Conservation (phyloP, 2,329 filamentous ascomycete species). For the Didymella segeticola region DNA sequence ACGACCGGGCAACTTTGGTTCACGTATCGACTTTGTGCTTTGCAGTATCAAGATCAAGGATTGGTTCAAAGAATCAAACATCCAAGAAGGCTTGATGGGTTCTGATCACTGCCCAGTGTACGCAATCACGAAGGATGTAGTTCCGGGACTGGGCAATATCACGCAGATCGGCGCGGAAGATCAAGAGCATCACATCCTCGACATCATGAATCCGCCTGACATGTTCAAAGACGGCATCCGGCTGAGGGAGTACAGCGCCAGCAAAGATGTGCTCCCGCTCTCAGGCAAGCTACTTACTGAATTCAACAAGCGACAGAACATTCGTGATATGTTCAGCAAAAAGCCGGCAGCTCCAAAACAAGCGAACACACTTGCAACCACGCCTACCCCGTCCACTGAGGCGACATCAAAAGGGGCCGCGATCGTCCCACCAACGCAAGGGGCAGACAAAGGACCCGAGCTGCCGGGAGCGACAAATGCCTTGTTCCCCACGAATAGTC, state of each 20-base stretch:
- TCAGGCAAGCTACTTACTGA: slow-evolving; percentile 87
- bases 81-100: slow-evolving; percentile 91
- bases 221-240: slow-evolving; percentile 73
- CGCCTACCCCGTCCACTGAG: background rate
- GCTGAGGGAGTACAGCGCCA: slow-evolving; percentile 66
- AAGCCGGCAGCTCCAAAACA: slow-evolving; percentile 25
- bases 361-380: slow-evolving; percentile 6
- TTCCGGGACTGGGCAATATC: slow-evolving; percentile 51
- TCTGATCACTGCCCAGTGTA: slow-evolving; percentile 98
- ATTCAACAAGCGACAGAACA: slow-evolving; percentile 82
- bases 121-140: slow-evolving; percentile 70
- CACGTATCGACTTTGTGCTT: slow-evolving; percentile 91
- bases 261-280: slow-evolving; percentile 71
- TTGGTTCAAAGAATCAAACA: slow-evolving; percentile 83
- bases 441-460: slow-evolving; percentile 13
- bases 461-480: slow-evolving; percentile 21
- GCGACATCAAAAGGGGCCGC: slow-evolving; percentile 1
- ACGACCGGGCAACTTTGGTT: slow-evolving; percentile 92
- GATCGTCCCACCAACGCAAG: slow-evolving; percentile 8
- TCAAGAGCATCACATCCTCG: slow-evolving; percentile 63
- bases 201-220: slow-evolving; percentile 79
- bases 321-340: slow-evolving; percentile 87
- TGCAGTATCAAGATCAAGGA: slow-evolving; percentile 78
- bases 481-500: slow-evolving; percentile 6
- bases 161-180: slow-evolving; percentile 30